Percentiles rank a stretch among this genome's conserved stretches.
phyloP scores from a whole-genome alignment of 176 grass and related monocot genomes.

The Phyllostachys edulis region DNA sequence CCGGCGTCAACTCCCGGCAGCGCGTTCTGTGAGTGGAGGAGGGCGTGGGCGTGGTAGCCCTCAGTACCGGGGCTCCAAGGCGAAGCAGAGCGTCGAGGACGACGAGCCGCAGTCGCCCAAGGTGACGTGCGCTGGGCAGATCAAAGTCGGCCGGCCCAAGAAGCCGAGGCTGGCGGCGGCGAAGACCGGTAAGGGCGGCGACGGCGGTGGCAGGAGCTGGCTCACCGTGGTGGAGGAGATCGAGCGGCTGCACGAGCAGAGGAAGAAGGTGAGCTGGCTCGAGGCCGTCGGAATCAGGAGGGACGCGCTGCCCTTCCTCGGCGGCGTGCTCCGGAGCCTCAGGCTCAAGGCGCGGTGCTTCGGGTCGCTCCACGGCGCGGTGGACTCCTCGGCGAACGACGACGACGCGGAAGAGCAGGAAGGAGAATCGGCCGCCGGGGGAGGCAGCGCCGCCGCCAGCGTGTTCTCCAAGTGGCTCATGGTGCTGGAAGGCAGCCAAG shows the following conservation, averaged over 20 bases:
- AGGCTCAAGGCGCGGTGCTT: slow-evolving; percentile 69
- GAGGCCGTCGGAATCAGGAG: slow-evolving; percentile 61
- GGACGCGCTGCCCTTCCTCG: slow-evolving; percentile 72
- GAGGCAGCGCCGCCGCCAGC: neutral
- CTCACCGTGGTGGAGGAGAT: slow-evolving; percentile 48
- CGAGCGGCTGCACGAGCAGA: slow-evolving; percentile 38
- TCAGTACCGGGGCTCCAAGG: slow-evolving; percentile 44
- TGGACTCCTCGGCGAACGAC: slow-evolving; percentile 60
- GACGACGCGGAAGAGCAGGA: slow-evolving; percentile 19
- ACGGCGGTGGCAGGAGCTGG: slow-evolving; percentile 18
- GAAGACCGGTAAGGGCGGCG: neutral
- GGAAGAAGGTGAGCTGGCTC: slow-evolving; percentile 72
- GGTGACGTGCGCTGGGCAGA: slow-evolving; percentile 86
- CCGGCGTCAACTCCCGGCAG: slow-evolving; percentile 29
- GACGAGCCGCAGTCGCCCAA: slow-evolving; percentile 83
- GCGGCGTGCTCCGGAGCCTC: slow-evolving; percentile 58
- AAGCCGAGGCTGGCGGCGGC: slow-evolving; percentile 28
- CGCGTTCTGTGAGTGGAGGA: neutral
- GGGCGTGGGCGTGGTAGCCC: slow-evolving; percentile 48
- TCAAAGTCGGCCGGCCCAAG: slow-evolving; percentile 60
- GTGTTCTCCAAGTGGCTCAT: slow-evolving; percentile 98
- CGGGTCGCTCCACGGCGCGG: slow-evolving; percentile 53
- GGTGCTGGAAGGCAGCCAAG: slow-evolving; percentile 72
- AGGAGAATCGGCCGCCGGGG: neutral
- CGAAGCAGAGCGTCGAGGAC: slow-evolving; percentile 32